phyloP scores from a whole-genome alignment of 306 rosid species.

The Arachis stenosperma region DNA sequence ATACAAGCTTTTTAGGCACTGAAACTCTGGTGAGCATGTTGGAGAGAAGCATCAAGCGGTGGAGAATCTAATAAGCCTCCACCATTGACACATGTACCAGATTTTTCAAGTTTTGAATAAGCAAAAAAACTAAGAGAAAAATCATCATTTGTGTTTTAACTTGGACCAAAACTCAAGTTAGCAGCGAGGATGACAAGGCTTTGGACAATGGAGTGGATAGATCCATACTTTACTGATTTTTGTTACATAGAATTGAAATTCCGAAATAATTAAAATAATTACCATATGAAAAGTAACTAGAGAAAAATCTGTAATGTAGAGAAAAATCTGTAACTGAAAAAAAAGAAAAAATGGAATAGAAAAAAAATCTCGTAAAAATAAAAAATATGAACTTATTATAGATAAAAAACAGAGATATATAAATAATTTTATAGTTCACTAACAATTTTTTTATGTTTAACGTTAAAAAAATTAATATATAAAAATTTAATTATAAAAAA shows the following conservation, averaged over 20 bases:
- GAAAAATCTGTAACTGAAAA: too few relatives aligned
- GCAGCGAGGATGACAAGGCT: conserved; percentile 23
- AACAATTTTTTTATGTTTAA: too few relatives aligned
- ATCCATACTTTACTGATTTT: conserved; percentile 3
- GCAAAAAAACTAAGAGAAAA: conserved; percentile 31
- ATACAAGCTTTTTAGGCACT: conserved; percentile 38
- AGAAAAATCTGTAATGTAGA: too few relatives aligned
- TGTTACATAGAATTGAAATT: conserved; percentile 5
- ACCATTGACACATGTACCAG: conserved; percentile 32
- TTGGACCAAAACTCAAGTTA: conserved; percentile 17
- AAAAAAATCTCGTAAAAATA: too few relatives aligned
- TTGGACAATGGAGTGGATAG: conserved; percentile 11
- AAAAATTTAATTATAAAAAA: too few relatives aligned
- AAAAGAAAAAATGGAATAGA: too few relatives aligned
- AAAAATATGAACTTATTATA: too few relatives aligned
- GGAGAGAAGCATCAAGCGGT: conserved; percentile 51
- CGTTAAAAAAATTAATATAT: too few relatives aligned
- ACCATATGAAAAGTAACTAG: not conserved
- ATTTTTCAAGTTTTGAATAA: conserved; percentile 30
- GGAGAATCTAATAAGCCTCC: conserved; percentile 43
- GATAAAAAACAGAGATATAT: too few relatives aligned
- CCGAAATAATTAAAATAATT: not conserved
- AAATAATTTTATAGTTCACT: too few relatives aligned
- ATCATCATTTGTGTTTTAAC: not conserved
- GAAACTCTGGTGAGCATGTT: conserved; percentile 56